phyloP scores from a whole-genome alignment of 1,284 basidiomycete genomes.

The Porphyrellus sp. region DNA sequence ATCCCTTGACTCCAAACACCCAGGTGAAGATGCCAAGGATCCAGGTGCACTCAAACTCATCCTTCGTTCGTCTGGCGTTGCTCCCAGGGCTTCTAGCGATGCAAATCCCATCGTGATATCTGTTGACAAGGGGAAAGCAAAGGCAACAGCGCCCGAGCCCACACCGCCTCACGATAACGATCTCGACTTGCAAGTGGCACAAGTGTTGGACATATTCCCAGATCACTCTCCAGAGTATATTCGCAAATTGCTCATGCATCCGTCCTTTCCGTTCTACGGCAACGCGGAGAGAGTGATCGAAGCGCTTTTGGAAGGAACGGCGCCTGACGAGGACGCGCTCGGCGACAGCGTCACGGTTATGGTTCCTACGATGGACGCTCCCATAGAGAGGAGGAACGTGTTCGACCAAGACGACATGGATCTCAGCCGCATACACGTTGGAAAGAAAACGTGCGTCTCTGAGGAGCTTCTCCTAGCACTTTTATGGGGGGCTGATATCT shows the following conservation, averaged over 20 bases:
- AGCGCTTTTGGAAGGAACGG: constrained; percentile 68
- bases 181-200: constrained; percentile 55
- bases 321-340: constrained; percentile 47
- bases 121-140: constrained; percentile 40
- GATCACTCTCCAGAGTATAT: constrained; percentile 55
- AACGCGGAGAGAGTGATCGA: constrained; percentile 60
- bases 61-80: constrained; percentile 54
- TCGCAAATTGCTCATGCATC: constrained; percentile 50
- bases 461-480: not conserved
- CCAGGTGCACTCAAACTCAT: constrained; percentile 60
- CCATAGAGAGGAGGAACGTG: constrained; percentile 58
- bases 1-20: constrained; percentile 33
- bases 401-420: constrained; percentile 74
- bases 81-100: constrained; percentile 22
- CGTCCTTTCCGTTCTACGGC: constrained; percentile 46
- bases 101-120: constrained; percentile 8
- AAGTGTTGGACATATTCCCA: constrained; percentile 71
- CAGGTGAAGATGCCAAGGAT: constrained; percentile 30
- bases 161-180: constrained; percentile 35
- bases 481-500: constrained; percentile 11
- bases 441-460: constrained; percentile 61
- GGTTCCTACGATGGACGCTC: constrained; percentile 3
- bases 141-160: constrained; percentile 16
- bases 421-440: constrained; percentile 53
- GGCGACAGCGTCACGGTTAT: not conserved